These are phyloP conservation scores for Cytospora chrysosperma DNA, from an alignment of 2,329 filamentous ascomycete species.

Conservation along the genomic window DNA sequence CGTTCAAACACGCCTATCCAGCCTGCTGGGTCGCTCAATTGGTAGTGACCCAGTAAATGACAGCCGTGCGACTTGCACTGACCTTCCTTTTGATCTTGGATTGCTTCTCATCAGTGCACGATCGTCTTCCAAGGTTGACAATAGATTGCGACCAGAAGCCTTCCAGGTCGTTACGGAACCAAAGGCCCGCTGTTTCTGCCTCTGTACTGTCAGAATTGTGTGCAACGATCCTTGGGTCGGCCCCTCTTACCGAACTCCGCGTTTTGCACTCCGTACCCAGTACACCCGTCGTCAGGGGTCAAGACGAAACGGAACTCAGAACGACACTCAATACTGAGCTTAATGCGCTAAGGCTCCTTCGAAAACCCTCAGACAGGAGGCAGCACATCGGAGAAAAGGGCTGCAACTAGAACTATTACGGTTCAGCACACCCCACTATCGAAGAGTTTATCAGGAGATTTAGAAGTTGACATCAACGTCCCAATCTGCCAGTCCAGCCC, in stretches of 20 bases:
- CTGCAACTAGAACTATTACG: neutral
- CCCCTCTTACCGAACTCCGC: constrained; percentile 23
- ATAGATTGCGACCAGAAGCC: neutral
- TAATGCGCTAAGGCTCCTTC: neutral
- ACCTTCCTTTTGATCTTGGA: neutral
- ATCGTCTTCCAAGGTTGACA: constrained; percentile 2
- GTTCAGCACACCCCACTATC: neutral
- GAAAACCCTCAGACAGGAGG: neutral
- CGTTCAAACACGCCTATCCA: neutral
- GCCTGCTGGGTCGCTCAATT: neutral
- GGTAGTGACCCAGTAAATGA: neutral
- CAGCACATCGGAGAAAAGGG: neutral
- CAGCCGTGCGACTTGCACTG: neutral
- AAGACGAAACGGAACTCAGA: constrained; percentile 1
- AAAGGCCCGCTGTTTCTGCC: constrained; percentile 8
- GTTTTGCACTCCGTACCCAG: neutral
- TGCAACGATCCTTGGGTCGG: constrained; percentile 12
- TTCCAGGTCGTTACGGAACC: neutral
- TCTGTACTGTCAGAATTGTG: too few relatives aligned
- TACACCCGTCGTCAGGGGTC: neutral
- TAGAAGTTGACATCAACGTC: neutral
- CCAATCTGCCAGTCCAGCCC: neutral
- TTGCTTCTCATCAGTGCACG: neutral
- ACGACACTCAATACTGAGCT: neutral
- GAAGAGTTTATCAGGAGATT: neutral